Evolutionary conservation across 805 yeast species (phyloP).

Genomic region (Metschnikowia lochheadii): DNA sequence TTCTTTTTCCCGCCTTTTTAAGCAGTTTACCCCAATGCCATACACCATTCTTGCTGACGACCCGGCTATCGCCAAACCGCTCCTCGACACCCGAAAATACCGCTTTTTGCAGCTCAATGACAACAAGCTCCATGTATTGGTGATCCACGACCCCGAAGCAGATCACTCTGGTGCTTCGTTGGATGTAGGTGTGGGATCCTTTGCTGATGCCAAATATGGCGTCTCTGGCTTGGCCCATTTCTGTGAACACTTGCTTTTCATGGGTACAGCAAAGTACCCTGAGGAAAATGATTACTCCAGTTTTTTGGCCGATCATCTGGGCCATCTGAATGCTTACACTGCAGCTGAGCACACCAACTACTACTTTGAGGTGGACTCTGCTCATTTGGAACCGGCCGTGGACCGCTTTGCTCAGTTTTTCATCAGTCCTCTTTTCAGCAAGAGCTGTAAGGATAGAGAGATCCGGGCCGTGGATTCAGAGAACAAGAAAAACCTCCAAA

Average conservation of each 20-base stretch:
- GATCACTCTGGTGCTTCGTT: constrained; percentile 77
- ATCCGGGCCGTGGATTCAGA: constrained; percentile 94
- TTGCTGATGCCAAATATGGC: constrained; percentile 55
- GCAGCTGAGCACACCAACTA: constrained; percentile 86
- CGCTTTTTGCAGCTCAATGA: constrained; percentile 52
- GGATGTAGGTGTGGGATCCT: constrained; percentile 76
- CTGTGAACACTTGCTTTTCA: constrained; percentile 59
- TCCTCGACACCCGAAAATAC: constrained; percentile 72
- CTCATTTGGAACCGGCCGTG: constrained; percentile 76
- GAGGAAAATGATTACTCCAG: constrained; percentile 69
- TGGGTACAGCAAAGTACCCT: constrained; percentile 78
- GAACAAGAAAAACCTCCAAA: constrained; percentile 89
- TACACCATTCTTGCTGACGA: constrained; percentile 25
- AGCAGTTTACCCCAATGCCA: background rate
- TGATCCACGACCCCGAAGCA: constrained; percentile 64
- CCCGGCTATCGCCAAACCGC: constrained; percentile 39
- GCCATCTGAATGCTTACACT: constrained; percentile 89
- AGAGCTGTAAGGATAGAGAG: constrained; percentile 81
- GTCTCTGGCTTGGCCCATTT: constrained; percentile 79
- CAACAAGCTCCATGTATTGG: constrained; percentile 55
- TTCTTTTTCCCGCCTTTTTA: background rate
- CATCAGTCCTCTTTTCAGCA: constrained; percentile 73
- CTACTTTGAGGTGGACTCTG: constrained; percentile 77
- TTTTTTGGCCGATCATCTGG: constrained; percentile 78
- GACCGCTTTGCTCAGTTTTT: constrained; percentile 94